Base-by-base conservation (phyloP, 129 eudicot genomes). In the Escallonia herrerae region DNA sequence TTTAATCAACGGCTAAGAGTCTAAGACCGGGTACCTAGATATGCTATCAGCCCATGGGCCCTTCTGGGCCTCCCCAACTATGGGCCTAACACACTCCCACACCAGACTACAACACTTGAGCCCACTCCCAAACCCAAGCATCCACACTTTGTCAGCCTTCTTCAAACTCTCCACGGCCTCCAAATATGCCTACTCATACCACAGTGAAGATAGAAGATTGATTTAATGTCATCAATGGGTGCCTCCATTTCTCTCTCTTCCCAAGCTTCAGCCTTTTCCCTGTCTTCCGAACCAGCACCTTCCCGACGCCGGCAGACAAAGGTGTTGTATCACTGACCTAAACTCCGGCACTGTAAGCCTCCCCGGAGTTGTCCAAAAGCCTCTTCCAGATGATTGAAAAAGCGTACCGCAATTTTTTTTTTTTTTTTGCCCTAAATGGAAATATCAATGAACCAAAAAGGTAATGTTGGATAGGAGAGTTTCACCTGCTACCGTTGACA, bases 21-120 rank as follows among this genome's bases (percentile, higher is more conserved):
- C 33, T 22, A 22, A 22, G 48, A 63, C 38, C 6, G 95, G 95
- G 72, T 89, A 89, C 6, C 7, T 55, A 44, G 73, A 43, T 37
- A 84, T 72, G 54, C 70, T 3, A 47, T 85, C 96, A 43, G 82
- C 86, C 97, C 97, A 91, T 68, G 86, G 88, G 63, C 97, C 90
- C 13, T 40, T 72, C 4, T 70, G 59, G 56, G 86, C 82, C 74
- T 84, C 95, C 5, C 81, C 75, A 0, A 55, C 13, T 72, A 87
- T 87, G 56, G 86, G 85, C 83, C 86, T 65, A 5, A 72, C 65
- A 74, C 96, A 91, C 72, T 87, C 86, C 95, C 93, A 82, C 3
- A 85, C 80, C 62, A 85, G 54, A 65, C 90, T 82, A 37, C 5
- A 77, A 64, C 97, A 87, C 66, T 91, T 22, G 2, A 74, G 80